A percentile compares a stretch with the other conserved stretches of the same genome.
These are phyloP conservation scores for Psilocybe tampanensis DNA, from an alignment of 768 basidiomycete species.

Conservation along the genomic window DNA sequence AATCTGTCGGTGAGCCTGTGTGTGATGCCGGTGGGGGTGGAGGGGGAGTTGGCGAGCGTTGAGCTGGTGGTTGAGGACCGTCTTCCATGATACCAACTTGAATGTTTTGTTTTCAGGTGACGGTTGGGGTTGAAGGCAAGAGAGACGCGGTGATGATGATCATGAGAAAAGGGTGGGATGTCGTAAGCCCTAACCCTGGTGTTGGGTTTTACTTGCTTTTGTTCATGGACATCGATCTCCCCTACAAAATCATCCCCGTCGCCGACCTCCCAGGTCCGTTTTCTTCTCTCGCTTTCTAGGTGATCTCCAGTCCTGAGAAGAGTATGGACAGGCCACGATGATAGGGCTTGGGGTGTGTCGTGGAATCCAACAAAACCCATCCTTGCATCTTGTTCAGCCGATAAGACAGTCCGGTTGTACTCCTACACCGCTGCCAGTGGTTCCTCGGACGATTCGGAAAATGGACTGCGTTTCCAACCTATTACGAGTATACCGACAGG, in stretches of 20 bases:
- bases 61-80: slow-evolving; percentile 29
- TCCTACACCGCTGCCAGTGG: slow-evolving; percentile 47
- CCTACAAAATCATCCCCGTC: slow-evolving; percentile 30
- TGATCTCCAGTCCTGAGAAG: neutral
- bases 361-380: slow-evolving; percentile 87
- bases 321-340: slow-evolving; percentile 63
- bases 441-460: neutral
- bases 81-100: slow-evolving; percentile 21
- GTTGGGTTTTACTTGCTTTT: slow-evolving; percentile 14
- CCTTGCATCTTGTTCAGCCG: slow-evolving; percentile 92
- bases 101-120: neutral
- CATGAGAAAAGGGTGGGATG: neutral
- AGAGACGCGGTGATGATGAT: too few species aligned
- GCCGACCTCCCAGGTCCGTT: slow-evolving; percentile 34
- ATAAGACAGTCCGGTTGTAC: slow-evolving; percentile 90
- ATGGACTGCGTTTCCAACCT: slow-evolving; percentile 45
- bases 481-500: slow-evolving; percentile 76
- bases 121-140: neutral
- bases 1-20: slow-evolving; percentile 88
- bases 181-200: slow-evolving; percentile 21
- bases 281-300: neutral
- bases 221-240: slow-evolving; percentile 23
- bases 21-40: slow-evolving; percentile 52
- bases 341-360: slow-evolving; percentile 84
- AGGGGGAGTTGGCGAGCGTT: slow-evolving; percentile 38